Evolutionary conservation across 2,329 filamentous ascomycete species (phyloP), one percentile per base, ranked within the genome.

Genomic region (Diaporthe destruens): DNA sequence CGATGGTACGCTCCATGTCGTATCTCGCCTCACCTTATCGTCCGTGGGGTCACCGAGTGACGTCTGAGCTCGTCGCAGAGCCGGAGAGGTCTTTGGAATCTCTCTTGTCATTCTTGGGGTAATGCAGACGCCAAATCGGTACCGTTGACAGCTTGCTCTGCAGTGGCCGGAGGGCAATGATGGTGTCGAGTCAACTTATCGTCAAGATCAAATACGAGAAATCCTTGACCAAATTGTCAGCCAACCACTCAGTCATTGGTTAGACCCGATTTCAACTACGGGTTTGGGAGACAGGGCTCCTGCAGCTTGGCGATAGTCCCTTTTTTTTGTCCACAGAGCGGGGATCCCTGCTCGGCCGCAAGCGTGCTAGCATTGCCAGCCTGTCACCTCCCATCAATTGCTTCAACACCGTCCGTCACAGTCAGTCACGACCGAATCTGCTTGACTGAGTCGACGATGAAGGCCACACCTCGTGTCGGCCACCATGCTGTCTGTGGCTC

Each of bases 121-220:
- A 42, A 23, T 12, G n/a, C 36, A 54, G 63, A 51, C 20, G 32
- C n/a, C 44, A 16, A 14, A 32, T 20, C 32, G 42, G 55, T 63
- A 69, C 42, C 63, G n/a, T 61, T 69, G 54, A 63, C 71, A 69
- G 16, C 36, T 51, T 36, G 49, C 23, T 49, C 56, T 49, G 34
- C 61, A 67, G 44, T 61, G 71, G 32, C 39, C 23, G 29, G 9
- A 16, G 32, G 20, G n/a, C 6, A 25, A 12, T 72, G 66, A 69
- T 51, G 70, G 66, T 74, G 72, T 74, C 59, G 66, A 74, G 71
- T 63, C 47, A 72, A 67, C 53, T 66, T 54, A 72, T 55, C 54
- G 44, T 51, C 59, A n/a, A 56, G 6, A 44, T 72, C 65, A 55
- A 74, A 73, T 72, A 72, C 70, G 66, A 70, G 71, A 42, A 72